Base-by-base conservation (phyloP, 1,139 yeast species). In the Nadsonia commutata region DNA sequence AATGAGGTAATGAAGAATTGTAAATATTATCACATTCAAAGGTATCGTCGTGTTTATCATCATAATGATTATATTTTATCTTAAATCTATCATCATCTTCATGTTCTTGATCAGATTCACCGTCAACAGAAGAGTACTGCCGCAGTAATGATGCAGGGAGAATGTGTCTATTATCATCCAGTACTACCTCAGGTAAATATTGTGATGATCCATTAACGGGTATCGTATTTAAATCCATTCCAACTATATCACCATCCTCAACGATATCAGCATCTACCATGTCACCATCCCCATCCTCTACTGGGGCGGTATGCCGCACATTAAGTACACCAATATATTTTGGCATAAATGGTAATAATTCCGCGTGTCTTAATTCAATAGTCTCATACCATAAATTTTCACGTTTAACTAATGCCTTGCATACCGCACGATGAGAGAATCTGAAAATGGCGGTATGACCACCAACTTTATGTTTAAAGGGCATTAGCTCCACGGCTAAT, bases 381-480 rank as follows among this genome's bases (percentile, higher is more conserved):
- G 80, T 76, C 59, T 93, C 98, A 60, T 93, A 93, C 80, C 94
- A 88, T 49, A 70, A 65, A 59, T 90, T 84, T 57, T 93, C 99
- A 49, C 95, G 69, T 54, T 85, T 85, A 49, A 86, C 83, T 48
- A 90, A 66, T 1, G 94, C 93, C 60, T 93, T 93, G 62, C 98
- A 90, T n/a, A 93, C 95, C 0, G 97, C 97, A 46, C 84, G 70
- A 52, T 79, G 81, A 6, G 94, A 81, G 57, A 90, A 90, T 50
- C 90, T 72, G 63, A 90, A 93, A 40, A 93, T 86, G 1, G 97
- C 96, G 0, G 96, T 90, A 59, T 93, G 99, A 0, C 99, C 99
- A 8, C 99, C 99, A 6, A 93, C 98, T 56, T 83, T 83, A 57
- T 90, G 88, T 51, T 80, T 77, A 64, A 82, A 88, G 1, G 94